Base-by-base conservation (phyloP, 202 grass and related monocot genomes). In the Hordeum pubiflorum region DNA sequence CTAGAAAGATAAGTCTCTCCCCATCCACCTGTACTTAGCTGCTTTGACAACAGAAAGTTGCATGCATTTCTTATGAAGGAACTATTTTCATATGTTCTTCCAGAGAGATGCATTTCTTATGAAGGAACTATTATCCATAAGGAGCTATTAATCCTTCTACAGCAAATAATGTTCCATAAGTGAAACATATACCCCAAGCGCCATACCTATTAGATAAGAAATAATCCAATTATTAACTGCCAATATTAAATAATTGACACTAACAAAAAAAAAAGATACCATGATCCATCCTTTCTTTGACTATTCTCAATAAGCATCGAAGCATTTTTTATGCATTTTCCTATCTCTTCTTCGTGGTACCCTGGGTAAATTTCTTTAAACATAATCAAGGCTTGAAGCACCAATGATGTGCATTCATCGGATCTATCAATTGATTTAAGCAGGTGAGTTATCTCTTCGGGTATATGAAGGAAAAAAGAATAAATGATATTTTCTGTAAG, bases 31-130 rank as follows among this genome's bases (percentile, higher is more conserved):
- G 78, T 60, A 10, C 1, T 9, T 29, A 50, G 21, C 3, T 89
- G 78, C 37, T 85, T 89, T 73, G 78, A 85, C 32, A 89, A 58
- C 4, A 89, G 17, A 78, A 82, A 89, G 0, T 3, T 26, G 13
- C 87, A 85, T 39, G 78, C 78, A 74, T 78, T 85, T 1, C 72
- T 76, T 4, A 89, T 82, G 15, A n/a, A n/a, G n/a, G n/a, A n/a
- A n/a, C n/a, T n/a, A n/a, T n/a, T n/a, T n/a, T n/a, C n/a, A n/a
- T n/a, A n/a, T n/a, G n/a, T n/a, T n/a, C n/a, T n/a, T n/a, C n/a
- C n/a, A n/a, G n/a, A n/a, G n/a, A n/a, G n/a, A n/a, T n/a, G n/a
- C n/a, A n/a, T n/a, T n/a, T n/a, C n/a, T n/a, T n/a, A n/a, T n/a
- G n/a, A n/a, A n/a, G n/a, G 26, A 59, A 39, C 78, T 74, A 23